Percentiles rank a stretch among this genome's conserved stretches.
These are phyloP conservation scores for Ampelocalamus luodianensis DNA, from an alignment of 176 grass and related monocot genomes.

Conservation along the genomic window DNA sequence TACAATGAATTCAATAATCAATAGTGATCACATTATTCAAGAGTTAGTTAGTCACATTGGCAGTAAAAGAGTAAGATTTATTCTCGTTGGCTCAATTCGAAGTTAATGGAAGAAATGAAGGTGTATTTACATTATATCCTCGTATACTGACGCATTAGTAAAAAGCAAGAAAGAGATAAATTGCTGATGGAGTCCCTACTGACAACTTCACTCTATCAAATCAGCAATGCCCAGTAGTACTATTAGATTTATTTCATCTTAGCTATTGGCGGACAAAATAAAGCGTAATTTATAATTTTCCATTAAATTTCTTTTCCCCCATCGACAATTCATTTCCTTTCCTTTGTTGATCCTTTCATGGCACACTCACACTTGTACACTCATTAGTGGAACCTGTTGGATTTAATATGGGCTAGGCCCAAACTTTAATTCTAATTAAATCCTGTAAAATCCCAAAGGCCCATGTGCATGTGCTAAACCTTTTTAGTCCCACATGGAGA, in stretches of 20 bases:
- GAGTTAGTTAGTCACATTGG: neutral
- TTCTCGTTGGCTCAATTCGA: neutral
- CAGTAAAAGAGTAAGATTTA: neutral
- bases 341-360: neutral
- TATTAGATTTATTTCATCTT: slow-evolving; percentile 7
- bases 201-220: neutral
- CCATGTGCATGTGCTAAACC: no score
- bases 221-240: neutral
- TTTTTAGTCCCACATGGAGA: no score
- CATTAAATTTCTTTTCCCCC: neutral
- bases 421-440: no score
- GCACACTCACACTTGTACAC: neutral
- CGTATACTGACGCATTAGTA: neutral
- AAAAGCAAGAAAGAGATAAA: neutral
- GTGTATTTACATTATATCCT: neutral
- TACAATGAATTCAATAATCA: slow-evolving; percentile 3
- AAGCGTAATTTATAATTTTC: neutral
- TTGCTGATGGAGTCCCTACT: neutral
- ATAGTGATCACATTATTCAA: neutral
- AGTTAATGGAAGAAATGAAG: slow-evolving; percentile 11
- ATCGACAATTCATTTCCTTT: neutral
- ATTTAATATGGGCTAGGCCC: no score
- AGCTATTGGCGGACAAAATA: neutral
- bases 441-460: no score
- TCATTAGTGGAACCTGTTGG: neutral